These are phyloP conservation scores for Mycosphaerella arachidis DNA, from an alignment of 2,329 filamentous ascomycete species.

Conservation along the genomic window DNA sequence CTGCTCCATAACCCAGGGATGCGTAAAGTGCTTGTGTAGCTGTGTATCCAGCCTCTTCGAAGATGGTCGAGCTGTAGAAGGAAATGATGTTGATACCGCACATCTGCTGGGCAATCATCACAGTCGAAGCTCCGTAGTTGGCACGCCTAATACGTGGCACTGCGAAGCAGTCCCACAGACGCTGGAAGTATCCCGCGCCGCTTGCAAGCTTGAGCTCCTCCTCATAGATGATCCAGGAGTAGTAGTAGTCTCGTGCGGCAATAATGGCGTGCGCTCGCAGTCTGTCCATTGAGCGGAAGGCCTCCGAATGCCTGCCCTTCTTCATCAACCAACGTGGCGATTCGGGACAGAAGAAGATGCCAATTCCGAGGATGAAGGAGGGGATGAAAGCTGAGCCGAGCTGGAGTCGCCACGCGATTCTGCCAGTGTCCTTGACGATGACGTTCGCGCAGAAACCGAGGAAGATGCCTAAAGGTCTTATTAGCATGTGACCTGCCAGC, in stretches of 20 bases:
- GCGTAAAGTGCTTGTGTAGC: slow-evolving; percentile 36
- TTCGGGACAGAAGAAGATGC: slow-evolving; percentile 31
- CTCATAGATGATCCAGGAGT: slow-evolving; percentile 38
- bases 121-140: slow-evolving; percentile 31
- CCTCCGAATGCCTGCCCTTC: slow-evolving; percentile 42
- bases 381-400: slow-evolving; percentile 59
- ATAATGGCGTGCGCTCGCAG: slow-evolving; percentile 50
- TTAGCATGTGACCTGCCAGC: neutral
- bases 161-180: slow-evolving; percentile 47
- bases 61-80: slow-evolving; percentile 37
- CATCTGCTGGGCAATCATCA: slow-evolving; percentile 37
- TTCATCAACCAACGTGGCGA: slow-evolving; percentile 46
- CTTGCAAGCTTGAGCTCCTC: slow-evolving; percentile 33
- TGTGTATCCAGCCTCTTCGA: slow-evolving; percentile 35
- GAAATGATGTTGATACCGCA: slow-evolving; percentile 27
- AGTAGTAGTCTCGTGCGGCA: slow-evolving; percentile 54
- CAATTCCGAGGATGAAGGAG: slow-evolving; percentile 31
- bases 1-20: slow-evolving; percentile 43
- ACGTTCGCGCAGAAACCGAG: slow-evolving; percentile 63
- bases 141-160: slow-evolving; percentile 47
- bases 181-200: slow-evolving; percentile 39
- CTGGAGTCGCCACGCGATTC: slow-evolving; percentile 62
- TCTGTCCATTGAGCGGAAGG: slow-evolving; percentile 46
- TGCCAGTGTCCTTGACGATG: slow-evolving; percentile 56
- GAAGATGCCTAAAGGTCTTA: slow-evolving; percentile 50